These are phyloP conservation scores for Sclerotinia minor DNA, from an alignment of 2,329 filamentous ascomycete genomes.

Conservation along the genomic window DNA sequence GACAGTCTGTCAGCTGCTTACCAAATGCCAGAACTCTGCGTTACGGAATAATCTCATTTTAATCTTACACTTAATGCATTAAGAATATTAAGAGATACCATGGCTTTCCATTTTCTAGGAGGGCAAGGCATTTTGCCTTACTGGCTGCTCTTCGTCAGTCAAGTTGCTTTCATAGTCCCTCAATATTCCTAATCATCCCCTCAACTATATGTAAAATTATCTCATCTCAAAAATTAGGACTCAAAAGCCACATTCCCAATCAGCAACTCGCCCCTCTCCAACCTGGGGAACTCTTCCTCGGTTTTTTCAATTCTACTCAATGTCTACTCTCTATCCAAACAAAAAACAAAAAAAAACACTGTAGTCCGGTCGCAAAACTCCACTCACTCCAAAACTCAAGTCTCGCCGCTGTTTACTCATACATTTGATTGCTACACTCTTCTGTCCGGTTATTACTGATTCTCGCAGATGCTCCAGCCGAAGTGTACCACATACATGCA, in stretches of 20 bases:
- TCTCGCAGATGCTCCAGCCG: too few species aligned
- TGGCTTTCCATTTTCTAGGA: background rate
- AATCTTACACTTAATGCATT: too few species aligned
- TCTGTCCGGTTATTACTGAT: background rate
- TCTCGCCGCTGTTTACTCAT: background rate
- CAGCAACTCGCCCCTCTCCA: background rate
- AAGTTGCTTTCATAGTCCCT: accelerated
- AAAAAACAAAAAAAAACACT: background rate
- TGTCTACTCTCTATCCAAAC: background rate
- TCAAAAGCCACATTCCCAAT: background rate
- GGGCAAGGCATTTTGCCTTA: background rate
- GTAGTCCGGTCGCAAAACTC: background rate
- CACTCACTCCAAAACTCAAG: background rate
- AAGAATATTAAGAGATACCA: background rate
- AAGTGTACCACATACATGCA: too few species aligned
- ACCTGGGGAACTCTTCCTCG: background rate
- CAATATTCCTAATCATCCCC: background rate
- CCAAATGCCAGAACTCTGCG: background rate
- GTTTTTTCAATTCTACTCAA: background rate
- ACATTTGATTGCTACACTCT: background rate
- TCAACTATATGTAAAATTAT: background rate
- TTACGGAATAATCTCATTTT: too few species aligned
- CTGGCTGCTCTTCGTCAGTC: background rate
- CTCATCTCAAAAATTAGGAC: too few species aligned
- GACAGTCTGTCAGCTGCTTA: background rate